Evolutionary conservation across 768 basidiomycete species (phyloP), one percentile per base, ranked within the genome.

Genomic region (Pisolithus orientalis): DNA sequence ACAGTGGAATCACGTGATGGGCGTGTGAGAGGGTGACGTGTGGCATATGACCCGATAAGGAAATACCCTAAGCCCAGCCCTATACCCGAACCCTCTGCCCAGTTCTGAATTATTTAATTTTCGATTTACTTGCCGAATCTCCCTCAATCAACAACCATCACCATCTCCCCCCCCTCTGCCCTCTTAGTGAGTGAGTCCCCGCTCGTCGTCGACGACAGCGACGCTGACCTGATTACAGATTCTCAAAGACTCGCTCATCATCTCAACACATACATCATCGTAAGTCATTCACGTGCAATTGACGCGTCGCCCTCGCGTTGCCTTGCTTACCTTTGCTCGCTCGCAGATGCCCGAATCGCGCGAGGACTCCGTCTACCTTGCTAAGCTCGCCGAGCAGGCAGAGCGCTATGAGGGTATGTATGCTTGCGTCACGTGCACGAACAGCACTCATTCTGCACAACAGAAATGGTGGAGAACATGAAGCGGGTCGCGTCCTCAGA

Each of bases 381-480:
- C 95, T 78, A 98, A 98, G 90, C 93, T 97, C 79, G 92, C 93
- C 71, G 94, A 97, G 80, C 94, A 97, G 80, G 95, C 95, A 65
- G 94, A 98, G 82, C 94, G 95, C 47, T 98, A 97, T 71, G 94
- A 97, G 80, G 94, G 94, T 87, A 42, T 47, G 76, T 67, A 31
- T 2, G 3, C 24, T 48, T 34, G 14, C 40, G 48, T 47, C 50
- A 53, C 55, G 57, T 54, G 40, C 57, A 52, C 44, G 60, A 32
- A 47, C 49, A 55, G 32, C 48, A 4, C 24, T 39, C n/a, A 61
- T 57, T 47, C 27, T 47, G 40, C 46, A 29, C 53, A 53, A 27
- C 71, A 85, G 90, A 96, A 74, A 96, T 96, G 94, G 94, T 96
- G 61, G 90, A 93, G 75, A 95, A 94, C 83, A 98, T 98, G 94